A percentile compares a stretch with the other conserved stretches of the same genome.
These are phyloP conservation scores for Lindgomyces ingoldianus DNA, from an alignment of 495 filamentous ascomycete genomes.

Conservation along the genomic window DNA sequence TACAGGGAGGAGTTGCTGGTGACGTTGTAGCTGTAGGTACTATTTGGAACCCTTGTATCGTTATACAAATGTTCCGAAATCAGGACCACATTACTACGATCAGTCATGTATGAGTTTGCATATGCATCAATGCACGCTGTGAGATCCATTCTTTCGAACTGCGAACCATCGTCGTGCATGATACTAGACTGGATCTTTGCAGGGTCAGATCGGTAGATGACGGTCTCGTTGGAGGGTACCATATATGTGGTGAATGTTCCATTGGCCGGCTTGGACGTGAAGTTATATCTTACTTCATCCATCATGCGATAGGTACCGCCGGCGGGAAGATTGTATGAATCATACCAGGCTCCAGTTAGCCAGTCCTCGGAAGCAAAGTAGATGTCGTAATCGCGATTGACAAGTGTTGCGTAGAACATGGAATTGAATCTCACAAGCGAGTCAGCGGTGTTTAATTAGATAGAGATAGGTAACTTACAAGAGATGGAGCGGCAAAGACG, in stretches of 20 bases:
- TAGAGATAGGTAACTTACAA: conserved; percentile 26
- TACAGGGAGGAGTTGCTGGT: neutral
- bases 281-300: neutral
- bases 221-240: neutral
- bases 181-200: neutral
- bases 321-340: neutral
- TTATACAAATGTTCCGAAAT: neutral
- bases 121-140: conserved; percentile 6
- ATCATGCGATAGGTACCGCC: neutral
- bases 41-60: neutral
- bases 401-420: conserved; percentile 38
- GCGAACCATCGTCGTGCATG: neutral
- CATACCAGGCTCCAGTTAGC: neutral
- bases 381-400: conserved; percentile 48
- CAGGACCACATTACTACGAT: conserved; percentile 1
- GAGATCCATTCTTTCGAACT: neutral
- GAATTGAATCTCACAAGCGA: conserved; percentile 38
- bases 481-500: conserved; percentile 40
- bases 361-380: conserved; percentile 40
- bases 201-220: neutral
- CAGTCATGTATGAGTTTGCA: neutral
- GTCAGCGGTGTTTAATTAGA: neutral
- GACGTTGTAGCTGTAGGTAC: neutral
- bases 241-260: neutral
- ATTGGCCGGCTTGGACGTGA: too few relatives aligned